Evolutionary conservation across 768 basidiomycete genomes (phyloP).

Genomic region (Nevesoporus exiguus): DNA sequence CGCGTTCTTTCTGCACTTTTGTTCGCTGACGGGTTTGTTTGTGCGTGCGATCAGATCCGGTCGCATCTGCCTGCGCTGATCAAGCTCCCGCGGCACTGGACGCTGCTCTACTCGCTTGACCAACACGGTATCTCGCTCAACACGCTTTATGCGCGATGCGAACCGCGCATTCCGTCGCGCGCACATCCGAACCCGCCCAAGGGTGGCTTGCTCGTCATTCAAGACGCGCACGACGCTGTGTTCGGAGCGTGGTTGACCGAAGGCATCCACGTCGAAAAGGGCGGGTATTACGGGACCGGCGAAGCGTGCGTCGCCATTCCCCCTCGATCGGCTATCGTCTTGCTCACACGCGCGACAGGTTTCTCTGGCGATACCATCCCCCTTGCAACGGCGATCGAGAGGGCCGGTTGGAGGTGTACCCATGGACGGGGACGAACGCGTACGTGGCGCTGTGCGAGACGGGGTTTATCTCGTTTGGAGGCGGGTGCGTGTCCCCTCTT

Average conservation of each 20-base stretch:
- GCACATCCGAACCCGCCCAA: constrained; percentile 28
- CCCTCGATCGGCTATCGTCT: not conserved
- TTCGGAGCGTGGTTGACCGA: constrained; percentile 89
- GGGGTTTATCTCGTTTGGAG: constrained; percentile 82
- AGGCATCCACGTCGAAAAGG: constrained; percentile 49
- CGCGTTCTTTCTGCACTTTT: no score
- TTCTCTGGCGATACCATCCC: constrained; percentile 66
- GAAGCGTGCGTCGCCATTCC: constrained; percentile 48
- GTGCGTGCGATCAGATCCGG: constrained; percentile 65
- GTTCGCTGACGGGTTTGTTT: not conserved
- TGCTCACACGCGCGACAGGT: constrained; percentile 40
- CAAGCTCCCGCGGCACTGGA: constrained; percentile 70
- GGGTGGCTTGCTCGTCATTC: constrained; percentile 60
- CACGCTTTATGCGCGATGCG: constrained; percentile 75
- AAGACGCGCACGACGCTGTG: constrained; percentile 56
- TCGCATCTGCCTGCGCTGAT: constrained; percentile 68
- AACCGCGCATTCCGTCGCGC: constrained; percentile 31
- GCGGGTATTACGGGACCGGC: constrained; percentile 82
- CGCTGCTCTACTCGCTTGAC: constrained; percentile 84
- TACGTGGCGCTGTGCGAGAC: constrained; percentile 87
- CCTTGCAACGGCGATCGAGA: not conserved
- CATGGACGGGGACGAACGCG: constrained; percentile 85
- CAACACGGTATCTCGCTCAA: constrained; percentile 92
- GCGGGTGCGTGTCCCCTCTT: constrained; percentile 53
- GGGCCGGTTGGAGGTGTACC: constrained; percentile 57